These are phyloP conservation scores for Phytophthora ramorum DNA, from an alignment of 352 stramenopile species.

Conservation along the genomic window DNA sequence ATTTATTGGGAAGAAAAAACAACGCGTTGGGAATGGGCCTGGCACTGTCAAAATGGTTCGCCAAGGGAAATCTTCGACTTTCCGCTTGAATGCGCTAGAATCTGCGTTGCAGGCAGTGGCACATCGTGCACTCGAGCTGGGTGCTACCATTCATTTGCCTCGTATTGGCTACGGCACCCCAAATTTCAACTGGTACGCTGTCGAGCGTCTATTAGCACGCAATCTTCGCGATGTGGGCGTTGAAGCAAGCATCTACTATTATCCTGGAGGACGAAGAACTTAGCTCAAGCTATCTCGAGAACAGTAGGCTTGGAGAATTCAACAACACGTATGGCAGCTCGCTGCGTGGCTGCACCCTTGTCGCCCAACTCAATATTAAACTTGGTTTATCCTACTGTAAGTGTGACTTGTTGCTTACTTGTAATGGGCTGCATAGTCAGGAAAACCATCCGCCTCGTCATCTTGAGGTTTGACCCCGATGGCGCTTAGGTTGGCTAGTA, in stretches of 20 bases:
- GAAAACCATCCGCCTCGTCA: conserved; percentile 56
- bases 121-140: conserved; percentile 36
- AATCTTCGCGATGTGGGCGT: conserved; percentile 63
- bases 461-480: conserved; percentile 64
- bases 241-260: conserved; percentile 79
- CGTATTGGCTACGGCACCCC: conserved; percentile 81
- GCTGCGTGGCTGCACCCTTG: background rate
- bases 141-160: conserved; percentile 75
- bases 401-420: background rate
- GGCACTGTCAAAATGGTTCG: conserved; percentile 40
- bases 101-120: conserved; percentile 52
- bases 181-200: conserved; percentile 85
- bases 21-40: conserved; percentile 37
- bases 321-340: background rate
- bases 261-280: conserved; percentile 29
- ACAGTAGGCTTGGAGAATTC: background rate
- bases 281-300: conserved; percentile 1
- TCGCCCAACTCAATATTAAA: background rate
- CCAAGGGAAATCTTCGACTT: conserved; percentile 66
- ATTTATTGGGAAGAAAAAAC: conserved; percentile 64
- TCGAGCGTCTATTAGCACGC: conserved; percentile 75
- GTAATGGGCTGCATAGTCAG: conserved; percentile 53
- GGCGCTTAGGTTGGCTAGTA: conserved; percentile 57
- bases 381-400: background rate
- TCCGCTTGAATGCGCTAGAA: conserved; percentile 72